Base-by-base conservation (phyloP, 148 eudicot species). In the Selenicereus undatus region DNA sequence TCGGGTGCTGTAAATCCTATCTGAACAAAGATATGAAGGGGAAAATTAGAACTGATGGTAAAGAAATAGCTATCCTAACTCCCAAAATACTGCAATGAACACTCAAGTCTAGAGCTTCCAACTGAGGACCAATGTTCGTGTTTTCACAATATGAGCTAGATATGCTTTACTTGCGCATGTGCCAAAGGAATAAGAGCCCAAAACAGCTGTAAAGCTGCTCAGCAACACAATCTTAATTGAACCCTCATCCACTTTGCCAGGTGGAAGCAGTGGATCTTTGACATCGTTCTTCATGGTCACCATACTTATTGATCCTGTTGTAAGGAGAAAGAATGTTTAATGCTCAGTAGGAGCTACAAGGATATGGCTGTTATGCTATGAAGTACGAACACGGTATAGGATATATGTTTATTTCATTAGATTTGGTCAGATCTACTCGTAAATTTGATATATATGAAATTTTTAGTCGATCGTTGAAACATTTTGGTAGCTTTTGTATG, bases 161-260 rank as follows among this genome's bases (percentile, higher is more conserved):
- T 35, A 69, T 11, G 16, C 42, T 12, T 69, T 12, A 81, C 95
- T 83, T 85, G 90, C 95, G 75, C 90, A 88, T n/a, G 85, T 76
- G 62, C 95, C 95, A 76, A 91, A 91, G 50, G 86, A 87, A 78
- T 84, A 91, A 78, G 95, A 91, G 62, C 95, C 95, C 68, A 90
- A 91, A 82, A 91, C 88, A 29, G 95, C 93, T 17, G 86, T 86
- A 26, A 90, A 82, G 76, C 92, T 90, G 77, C 89, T 86, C 66
- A 90, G 71, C 58, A 90, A 90, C 75, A 91, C 88, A 85, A 91
- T 89, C 84, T 24, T 73, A 43, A 73, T 7, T 43, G 76, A 73
- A 73, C 76, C 76, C 54, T 73, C 76, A 73, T 73, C 76, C 8
- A 73, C 18, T 22, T 21, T 39, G 22, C 54, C 30, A 0, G 10